Evolutionary conservation across 257 asterid species (phyloP), one percentile per base, ranked within the genome.

Genomic region (Solanum arcanum): DNA sequence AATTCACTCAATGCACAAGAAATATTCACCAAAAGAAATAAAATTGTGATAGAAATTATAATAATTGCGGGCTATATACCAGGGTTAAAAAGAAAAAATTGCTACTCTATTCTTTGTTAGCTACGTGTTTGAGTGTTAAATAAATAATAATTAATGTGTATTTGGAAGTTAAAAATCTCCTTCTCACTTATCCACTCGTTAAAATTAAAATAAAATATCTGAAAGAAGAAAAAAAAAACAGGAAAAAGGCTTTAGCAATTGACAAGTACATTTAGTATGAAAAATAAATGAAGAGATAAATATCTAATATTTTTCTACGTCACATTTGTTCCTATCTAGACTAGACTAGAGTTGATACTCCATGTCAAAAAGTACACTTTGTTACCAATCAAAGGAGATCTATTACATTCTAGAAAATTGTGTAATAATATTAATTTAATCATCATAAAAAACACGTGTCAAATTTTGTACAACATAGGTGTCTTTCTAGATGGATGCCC

Each of bases 401-500:
- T 42, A 41, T 70, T 16, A 46, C 66, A 37, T 66, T 84, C 81
- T 84, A 84, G 87, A 66, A 62, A 13, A 4, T 4, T 66, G 27
- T 84, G 66, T 25, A 42, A 62, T 23, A 5, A 62, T 23, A 62
- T 9, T 23, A 62, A 25, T 9, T 41, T 42, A 23, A 25, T 84
- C 46, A 62, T 5, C 21, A 8, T 7, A 66, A 21, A 25, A 62
- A 5, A 47, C 87, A 84, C 66, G 87, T 84, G 81, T 29, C 64
- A 41, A 70, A 27, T 6, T n/a, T 84, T 70, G 37, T 27, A 18
- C 31, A 47, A 18, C 87, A 27, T 66, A 27, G 81, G 87, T 66
- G 87, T 23, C 59, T 84, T 60, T 84, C 78, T 66, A 62, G 77
- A 84, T 66, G 75, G 87, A 84, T 62, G 60, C 62, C 60, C 39